phyloP scores from a whole-genome alignment of 805 yeast species.

The Suhomyces prunicola region DNA sequence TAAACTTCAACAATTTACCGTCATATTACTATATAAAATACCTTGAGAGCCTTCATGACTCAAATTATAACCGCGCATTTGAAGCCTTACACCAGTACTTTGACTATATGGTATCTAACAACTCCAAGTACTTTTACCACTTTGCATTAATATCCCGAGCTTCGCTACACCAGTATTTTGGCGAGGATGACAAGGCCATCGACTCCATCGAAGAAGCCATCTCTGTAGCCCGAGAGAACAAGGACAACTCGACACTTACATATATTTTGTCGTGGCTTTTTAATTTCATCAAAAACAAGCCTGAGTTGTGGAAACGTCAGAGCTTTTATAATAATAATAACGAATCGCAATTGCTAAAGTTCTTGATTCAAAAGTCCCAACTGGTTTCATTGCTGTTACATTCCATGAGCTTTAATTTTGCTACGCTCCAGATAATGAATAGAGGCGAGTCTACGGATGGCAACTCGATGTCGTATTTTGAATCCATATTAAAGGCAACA shows the following conservation, averaged over 20 bases:
- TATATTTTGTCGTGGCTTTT: constrained; percentile 72
- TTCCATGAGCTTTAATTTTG: constrained; percentile 65
- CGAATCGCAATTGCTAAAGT: constrained; percentile 64
- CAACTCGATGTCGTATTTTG: constrained; percentile 32
- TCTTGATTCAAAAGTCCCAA: constrained; percentile 53
- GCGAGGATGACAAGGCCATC: constrained; percentile 64
- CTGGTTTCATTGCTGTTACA: constrained; percentile 46
- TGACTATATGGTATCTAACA: constrained; percentile 72
- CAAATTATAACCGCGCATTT: constrained; percentile 60
- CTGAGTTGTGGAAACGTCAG: constrained; percentile 47
- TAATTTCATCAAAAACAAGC: constrained; percentile 65
- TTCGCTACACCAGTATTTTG: constrained; percentile 64
- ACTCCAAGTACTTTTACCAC: constrained; percentile 65
- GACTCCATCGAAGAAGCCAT: constrained; percentile 85
- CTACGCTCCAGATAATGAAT: constrained; percentile 52
- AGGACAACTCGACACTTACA: constrained; percentile 69
- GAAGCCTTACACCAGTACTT: constrained; percentile 56
- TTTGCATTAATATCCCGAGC: constrained; percentile 74
- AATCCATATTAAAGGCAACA: constrained; percentile 55
- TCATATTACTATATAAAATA: constrained; percentile 56
- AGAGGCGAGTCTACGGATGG: constrained; percentile 46
- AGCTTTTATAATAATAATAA: constrained; percentile 48
- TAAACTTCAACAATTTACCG: constrained; percentile 27
- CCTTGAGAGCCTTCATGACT: constrained; percentile 52
- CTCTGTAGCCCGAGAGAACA: constrained; percentile 80